Percentiles rank a stretch among this genome's conserved stretches.
These are phyloP conservation scores for Salvia hispanica DNA, from an alignment of 257 asterid genomes.

Conservation along the genomic window DNA sequence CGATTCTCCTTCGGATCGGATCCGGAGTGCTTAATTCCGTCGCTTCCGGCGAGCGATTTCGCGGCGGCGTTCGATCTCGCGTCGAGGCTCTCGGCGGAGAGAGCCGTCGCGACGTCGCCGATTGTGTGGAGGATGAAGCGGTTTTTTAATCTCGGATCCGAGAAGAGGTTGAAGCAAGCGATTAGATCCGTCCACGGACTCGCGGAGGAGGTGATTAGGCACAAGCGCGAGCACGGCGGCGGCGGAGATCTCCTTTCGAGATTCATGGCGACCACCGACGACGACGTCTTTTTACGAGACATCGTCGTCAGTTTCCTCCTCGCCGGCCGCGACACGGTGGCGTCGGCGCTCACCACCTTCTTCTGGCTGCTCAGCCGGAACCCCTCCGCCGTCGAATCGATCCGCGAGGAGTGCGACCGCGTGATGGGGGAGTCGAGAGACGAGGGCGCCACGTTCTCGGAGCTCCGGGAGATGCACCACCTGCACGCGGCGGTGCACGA, in stretches of 20 bases:
- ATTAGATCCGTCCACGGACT: conserved; percentile 44
- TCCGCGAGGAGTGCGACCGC: conserved; percentile 38
- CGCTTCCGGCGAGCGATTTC: conserved; percentile 58
- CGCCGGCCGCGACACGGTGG: conserved; percentile 80
- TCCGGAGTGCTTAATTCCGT: conserved; percentile 56
- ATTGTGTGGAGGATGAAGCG: conserved; percentile 68
- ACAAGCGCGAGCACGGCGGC: conserved; percentile 28
- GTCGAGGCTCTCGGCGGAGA: conserved; percentile 63
- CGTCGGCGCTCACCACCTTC: conserved; percentile 67
- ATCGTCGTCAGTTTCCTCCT: conserved; percentile 68
- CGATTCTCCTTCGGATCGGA: conserved; percentile 71
- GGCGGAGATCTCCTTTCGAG: conserved; percentile 47
- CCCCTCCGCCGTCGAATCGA: conserved; percentile 21
- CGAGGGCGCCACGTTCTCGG: not conserved
- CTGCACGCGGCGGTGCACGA: conserved; percentile 71
- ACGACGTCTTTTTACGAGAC: conserved; percentile 62
- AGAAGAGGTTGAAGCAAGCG: conserved; percentile 58
- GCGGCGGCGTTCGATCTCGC: conserved; percentile 71
- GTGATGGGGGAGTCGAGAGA: conserved; percentile 29
- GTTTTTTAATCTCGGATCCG: conserved; percentile 58
- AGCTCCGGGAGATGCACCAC: conserved; percentile 38
- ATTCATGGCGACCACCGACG: conserved; percentile 53
- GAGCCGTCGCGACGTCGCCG: conserved; percentile 65
- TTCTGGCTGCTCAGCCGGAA: conserved; percentile 40
- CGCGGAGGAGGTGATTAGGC: conserved; percentile 40